phyloP scores from a whole-genome alignment of 805 yeast species.

The Saturnispora mendoncae region DNA sequence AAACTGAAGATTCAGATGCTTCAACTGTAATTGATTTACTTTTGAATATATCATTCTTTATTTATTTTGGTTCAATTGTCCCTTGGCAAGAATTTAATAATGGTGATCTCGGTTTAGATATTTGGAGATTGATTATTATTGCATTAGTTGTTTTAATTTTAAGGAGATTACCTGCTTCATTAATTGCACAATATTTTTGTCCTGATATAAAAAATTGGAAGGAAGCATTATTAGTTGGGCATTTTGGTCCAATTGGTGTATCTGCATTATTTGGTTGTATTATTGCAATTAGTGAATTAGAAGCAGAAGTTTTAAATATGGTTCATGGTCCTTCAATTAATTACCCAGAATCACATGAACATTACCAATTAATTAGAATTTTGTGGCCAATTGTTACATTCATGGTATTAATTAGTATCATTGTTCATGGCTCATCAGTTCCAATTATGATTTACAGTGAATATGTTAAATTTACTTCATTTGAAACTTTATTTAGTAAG shows the following conservation, averaged over 20 bases:
- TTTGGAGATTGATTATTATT: constrained; percentile 45
- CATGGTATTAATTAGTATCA: constrained; percentile 43
- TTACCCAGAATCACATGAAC: constrained; percentile 23
- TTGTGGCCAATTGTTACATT: constrained; percentile 48
- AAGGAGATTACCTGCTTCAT: constrained; percentile 47
- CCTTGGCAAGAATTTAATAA: constrained; percentile 61
- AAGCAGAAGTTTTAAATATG: constrained; percentile 30
- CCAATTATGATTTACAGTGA: constrained; percentile 63
- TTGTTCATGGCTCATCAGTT: constrained; percentile 56
- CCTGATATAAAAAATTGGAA: constrained; percentile 57
- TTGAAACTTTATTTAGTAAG: constrained; percentile 21
- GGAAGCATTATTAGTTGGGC: constrained; percentile 65
- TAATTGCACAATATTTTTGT: constrained; percentile 45
- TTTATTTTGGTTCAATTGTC: constrained; percentile 60
- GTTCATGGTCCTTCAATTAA: constrained; percentile 28
- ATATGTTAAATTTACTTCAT: constrained; percentile 82
- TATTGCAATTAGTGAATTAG: constrained; percentile 28
- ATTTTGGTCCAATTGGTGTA: constrained; percentile 67
- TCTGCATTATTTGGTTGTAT: constrained; percentile 31
- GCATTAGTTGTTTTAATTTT: constrained; percentile 43
- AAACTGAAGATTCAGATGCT: constrained; percentile 52
- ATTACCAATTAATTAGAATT: constrained; percentile 26
- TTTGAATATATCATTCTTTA: constrained; percentile 56
- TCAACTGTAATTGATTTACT: constrained; percentile 59
- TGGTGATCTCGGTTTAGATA: constrained; percentile 34